A percentile compares a stretch with the other conserved stretches of the same genome.
These are phyloP conservation scores for Lentinula guzmanii DNA, from an alignment of 768 basidiomycete genomes.

Conservation along the genomic window DNA sequence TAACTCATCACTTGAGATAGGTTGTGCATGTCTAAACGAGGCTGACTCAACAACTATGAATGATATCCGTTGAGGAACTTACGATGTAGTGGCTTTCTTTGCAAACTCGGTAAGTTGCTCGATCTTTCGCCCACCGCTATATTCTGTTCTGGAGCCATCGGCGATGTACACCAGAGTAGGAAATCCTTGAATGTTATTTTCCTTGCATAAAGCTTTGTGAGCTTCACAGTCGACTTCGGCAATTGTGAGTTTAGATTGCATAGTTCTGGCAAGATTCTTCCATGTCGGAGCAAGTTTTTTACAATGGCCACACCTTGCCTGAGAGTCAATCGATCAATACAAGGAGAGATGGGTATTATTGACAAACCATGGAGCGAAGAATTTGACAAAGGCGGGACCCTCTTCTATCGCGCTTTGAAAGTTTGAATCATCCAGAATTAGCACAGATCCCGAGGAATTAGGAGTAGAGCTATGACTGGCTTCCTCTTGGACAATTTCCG, in stretches of 20 bases:
- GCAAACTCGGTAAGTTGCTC: conserved; percentile 70
- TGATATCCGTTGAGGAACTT: conserved; percentile 21
- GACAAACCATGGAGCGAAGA: conserved; percentile 82
- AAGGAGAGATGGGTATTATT: background rate
- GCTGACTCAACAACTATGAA: background rate
- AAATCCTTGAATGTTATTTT: conserved; percentile 69
- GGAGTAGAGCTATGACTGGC: conserved; percentile 14
- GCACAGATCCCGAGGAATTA: conserved; percentile 32
- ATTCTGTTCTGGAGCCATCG: conserved; percentile 60
- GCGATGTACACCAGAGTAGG: conserved; percentile 76
- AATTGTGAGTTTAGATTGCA: conserved; percentile 69
- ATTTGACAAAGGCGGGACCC: conserved; percentile 51
- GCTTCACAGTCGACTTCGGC: conserved; percentile 90
- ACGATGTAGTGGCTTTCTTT: conserved; percentile 71
- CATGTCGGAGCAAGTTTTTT: conserved; percentile 87
- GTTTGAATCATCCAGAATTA: conserved; percentile 25
- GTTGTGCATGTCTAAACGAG: conserved; percentile 28
- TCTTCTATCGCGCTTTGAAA: conserved; percentile 33
- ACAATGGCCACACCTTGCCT: conserved; percentile 83
- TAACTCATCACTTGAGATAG: conserved; percentile 37
- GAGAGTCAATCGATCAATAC: background rate
- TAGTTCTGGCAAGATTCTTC: conserved; percentile 62
- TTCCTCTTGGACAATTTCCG: background rate
- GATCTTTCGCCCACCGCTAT: conserved; percentile 65
- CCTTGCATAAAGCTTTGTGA: conserved; percentile 57